phyloP scores from a whole-genome alignment of 495 filamentous ascomycete genomes.

The Clohesyomyces aquaticus region DNA sequence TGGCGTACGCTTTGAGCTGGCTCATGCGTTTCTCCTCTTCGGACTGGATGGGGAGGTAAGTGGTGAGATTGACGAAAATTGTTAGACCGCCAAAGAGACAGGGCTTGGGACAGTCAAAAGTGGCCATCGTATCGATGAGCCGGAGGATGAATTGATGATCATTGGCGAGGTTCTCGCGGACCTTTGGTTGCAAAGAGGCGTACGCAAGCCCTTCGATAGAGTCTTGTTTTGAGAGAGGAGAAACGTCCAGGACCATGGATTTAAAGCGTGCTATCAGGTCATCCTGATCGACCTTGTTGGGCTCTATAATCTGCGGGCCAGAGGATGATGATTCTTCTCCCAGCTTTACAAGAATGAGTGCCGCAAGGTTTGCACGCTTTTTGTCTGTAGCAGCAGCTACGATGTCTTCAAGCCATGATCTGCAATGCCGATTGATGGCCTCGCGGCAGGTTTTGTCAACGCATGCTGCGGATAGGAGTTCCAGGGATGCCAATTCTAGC shows the following conservation, averaged over 20 bases:
- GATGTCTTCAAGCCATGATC: slow-evolving; percentile 79
- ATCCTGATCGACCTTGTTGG: slow-evolving; percentile 35
- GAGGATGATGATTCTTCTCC: slow-evolving; percentile 46
- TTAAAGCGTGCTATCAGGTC: slow-evolving; percentile 80
- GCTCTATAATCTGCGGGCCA: slow-evolving; percentile 27
- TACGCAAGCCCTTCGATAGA: slow-evolving; percentile 94
- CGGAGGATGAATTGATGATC: slow-evolving; percentile 67
- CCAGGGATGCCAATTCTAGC: slow-evolving; percentile 78
- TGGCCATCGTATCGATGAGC: slow-evolving; percentile 66
- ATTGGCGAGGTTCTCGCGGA: slow-evolving; percentile 76
- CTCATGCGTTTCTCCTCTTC: slow-evolving; percentile 91
- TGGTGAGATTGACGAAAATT: slow-evolving; percentile 78
- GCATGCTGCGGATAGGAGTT: slow-evolving; percentile 89
- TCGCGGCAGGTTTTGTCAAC: slow-evolving; percentile 78
- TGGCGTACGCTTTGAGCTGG: slow-evolving; percentile 90
- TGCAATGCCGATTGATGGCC: slow-evolving; percentile 76
- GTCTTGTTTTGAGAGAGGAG: slow-evolving; percentile 61
- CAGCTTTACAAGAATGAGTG: slow-evolving; percentile 67
- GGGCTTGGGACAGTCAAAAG: slow-evolving; percentile 65
- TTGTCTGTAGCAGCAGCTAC: slow-evolving; percentile 63
- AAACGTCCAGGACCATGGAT: slow-evolving; percentile 67
- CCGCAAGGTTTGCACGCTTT: slow-evolving; percentile 68
- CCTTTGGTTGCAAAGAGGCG: slow-evolving; percentile 75
- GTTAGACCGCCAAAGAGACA: slow-evolving; percentile 82
- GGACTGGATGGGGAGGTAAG: slow-evolving; percentile 74